These are phyloP conservation scores for Exophiala aquamarina DNA, from an alignment of 2,329 filamentous ascomycete genomes.

Conservation along the genomic window DNA sequence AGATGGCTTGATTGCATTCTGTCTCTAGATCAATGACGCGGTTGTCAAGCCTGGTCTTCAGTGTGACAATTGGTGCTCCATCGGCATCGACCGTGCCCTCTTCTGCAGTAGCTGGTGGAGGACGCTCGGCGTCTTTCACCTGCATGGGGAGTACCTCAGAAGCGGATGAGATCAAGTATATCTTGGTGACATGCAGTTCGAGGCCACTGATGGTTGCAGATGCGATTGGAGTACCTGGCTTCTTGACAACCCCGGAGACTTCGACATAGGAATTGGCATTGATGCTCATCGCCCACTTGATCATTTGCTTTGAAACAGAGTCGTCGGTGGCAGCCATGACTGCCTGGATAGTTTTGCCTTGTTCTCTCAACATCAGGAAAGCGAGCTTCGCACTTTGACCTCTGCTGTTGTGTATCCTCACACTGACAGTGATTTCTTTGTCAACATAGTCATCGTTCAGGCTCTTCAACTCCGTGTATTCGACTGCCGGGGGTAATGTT, in stretches of 20 bases:
- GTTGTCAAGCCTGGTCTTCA: conserved; percentile 87
- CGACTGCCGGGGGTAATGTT: conserved; percentile 56
- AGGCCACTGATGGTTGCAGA: conserved; percentile 76
- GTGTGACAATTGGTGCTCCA: conserved; percentile 68
- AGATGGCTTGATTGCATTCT: conserved; percentile 86
- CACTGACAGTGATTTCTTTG: conserved; percentile 73
- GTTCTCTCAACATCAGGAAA: conserved; percentile 81
- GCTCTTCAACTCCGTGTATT: conserved; percentile 59
- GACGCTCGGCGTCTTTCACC: conserved; percentile 53
- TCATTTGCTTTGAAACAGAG: conserved; percentile 79
- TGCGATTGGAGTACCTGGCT: conserved; percentile 83
- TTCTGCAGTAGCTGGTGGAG: conserved; percentile 47
- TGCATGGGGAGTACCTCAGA: conserved; percentile 62
- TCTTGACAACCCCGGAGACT: conserved; percentile 77
- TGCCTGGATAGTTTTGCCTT: conserved; percentile 78
- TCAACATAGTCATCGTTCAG: conserved; percentile 64
- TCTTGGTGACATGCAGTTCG: conserved; percentile 86
- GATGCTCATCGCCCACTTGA: conserved; percentile 80
- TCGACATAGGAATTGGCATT: conserved; percentile 79
- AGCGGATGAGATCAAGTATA: conserved; percentile 72
- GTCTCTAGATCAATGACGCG: conserved; percentile 88
- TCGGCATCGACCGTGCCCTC: conserved; percentile 51
- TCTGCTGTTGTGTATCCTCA: conserved; percentile 82
- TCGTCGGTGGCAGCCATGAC: conserved; percentile 63
- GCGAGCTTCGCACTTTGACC: conserved; percentile 88